These are phyloP conservation scores for Trypanosoma brucei DNA, from an alignment of 208 protist genomes.

Conservation along the genomic window DNA sequence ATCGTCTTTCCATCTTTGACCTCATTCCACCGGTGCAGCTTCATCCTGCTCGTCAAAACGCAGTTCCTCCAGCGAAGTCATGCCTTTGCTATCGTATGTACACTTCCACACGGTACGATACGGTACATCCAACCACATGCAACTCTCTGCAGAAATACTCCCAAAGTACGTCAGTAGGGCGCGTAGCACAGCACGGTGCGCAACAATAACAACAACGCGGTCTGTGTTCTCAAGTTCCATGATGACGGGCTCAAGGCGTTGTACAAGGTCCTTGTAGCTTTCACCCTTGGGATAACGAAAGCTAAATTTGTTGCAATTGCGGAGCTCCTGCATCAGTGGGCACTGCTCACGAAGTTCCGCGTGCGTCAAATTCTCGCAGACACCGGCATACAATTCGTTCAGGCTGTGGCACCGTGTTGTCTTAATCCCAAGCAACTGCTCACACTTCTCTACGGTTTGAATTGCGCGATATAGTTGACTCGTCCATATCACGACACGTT, in stretches of 20 bases:
- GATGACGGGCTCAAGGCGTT: conserved; percentile 86
- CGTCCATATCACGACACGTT: conserved; percentile 76
- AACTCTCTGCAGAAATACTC: conserved; percentile 72
- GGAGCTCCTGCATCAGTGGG: conserved; percentile 75
- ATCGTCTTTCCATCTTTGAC: too few relatives aligned
- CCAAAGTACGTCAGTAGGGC: conserved; percentile 86
- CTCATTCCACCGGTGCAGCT: not conserved
- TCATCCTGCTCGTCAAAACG: conserved; percentile 26
- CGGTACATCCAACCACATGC: conserved; percentile 66
- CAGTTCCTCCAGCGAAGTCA: conserved; percentile 72
- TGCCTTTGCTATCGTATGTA: conserved; percentile 80
- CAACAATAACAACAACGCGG: conserved; percentile 77
- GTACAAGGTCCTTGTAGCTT: conserved; percentile 86
- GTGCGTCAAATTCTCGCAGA: conserved; percentile 87
- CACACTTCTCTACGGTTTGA: conserved; percentile 70
- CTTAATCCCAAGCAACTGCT: conserved; percentile 62
- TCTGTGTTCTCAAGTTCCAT: conserved; percentile 88
- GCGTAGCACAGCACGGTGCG: conserved; percentile 80
- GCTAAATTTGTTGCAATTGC: conserved; percentile 76
- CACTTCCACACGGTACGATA: conserved; percentile 85
- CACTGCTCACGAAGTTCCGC: conserved; percentile 65
- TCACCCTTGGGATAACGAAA: conserved; percentile 88
- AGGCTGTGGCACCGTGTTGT: conserved; percentile 78
- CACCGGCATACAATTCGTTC: conserved; percentile 87
- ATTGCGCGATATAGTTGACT: conserved; percentile 80